Base-by-base conservation (phyloP, 768 basidiomycete genomes). In the Dioszegia crocea region DNA sequence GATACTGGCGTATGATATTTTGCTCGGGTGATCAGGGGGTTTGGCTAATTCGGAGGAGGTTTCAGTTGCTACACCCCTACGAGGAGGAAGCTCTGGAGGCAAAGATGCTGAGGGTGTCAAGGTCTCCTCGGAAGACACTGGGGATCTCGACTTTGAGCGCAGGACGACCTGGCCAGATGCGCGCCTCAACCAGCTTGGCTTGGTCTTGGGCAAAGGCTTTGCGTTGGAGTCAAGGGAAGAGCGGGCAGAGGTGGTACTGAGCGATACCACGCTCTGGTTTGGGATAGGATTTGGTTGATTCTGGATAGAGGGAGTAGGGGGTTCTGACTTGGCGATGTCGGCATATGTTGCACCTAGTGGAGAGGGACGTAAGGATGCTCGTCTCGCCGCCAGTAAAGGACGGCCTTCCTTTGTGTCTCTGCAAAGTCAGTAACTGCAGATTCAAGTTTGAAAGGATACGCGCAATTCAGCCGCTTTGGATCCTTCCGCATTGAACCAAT, bases 321-420 rank as follows among this genome's bases (percentile, higher is more conserved):
- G 56, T 38, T 56, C 57, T 21, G 62, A 60, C 51, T 64, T 67
- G n/a, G 57, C 53, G n/a, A 68, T 57, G 12, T 71, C 67, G 3
- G 69, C 69, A 53, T 71, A 71, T 3, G 69, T 59, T 12, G 59
- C 51, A 24, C 59, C 61, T 12, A 68, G 62, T n/a, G 70, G 65
- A 4, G 70, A 68, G 21, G 70, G 70, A 1, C 70, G 67, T 29
- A 72, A 63, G 31, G 67, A 68, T n/a, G 67, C 65, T 30, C 70
- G 56, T 55, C 63, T 68, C 16, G 67, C 64, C 2, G 60, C 38
- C 11, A 68, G 59, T 36, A 67, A 53, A 52, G 50, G 66, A 60
- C 38, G 55, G n/a, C 60, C 66, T 41, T 53, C 51, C 51, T 53
- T 53, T 53, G 51, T 53, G 2, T 53, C 51, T 26, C 51, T 53